These are phyloP conservation scores for Tilletia indica DNA, from an alignment of 1,284 basidiomycete genomes.

Conservation along the genomic window DNA sequence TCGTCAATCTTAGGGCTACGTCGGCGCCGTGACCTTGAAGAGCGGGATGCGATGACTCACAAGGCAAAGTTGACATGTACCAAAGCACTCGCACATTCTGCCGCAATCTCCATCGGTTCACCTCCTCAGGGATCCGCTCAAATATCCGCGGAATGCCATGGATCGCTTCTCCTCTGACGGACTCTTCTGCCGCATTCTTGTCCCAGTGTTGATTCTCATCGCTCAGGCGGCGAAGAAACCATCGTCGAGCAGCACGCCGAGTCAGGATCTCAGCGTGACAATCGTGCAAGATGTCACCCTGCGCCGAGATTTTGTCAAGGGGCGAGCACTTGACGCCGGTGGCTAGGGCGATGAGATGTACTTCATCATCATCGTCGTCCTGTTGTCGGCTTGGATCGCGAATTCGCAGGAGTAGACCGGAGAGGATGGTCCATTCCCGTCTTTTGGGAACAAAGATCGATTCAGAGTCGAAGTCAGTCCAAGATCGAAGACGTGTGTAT, in stretches of 20 bases:
- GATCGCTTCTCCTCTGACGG: conserved; percentile 24
- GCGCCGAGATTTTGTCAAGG: conserved; percentile 63
- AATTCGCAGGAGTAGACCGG: conserved; percentile 27
- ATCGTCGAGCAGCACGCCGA: conserved; percentile 73
- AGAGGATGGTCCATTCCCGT: conserved; percentile 41
- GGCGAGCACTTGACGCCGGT: conserved; percentile 88
- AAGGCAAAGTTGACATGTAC: conserved; percentile 86
- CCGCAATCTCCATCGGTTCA: conserved; percentile 61
- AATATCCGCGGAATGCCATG: conserved; percentile 55
- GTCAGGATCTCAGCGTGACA: conserved; percentile 87
- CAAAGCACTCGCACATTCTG: conserved; percentile 65
- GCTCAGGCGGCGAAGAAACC: conserved; percentile 71
- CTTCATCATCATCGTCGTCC: neutral
- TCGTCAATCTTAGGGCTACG: conserved; percentile 24
- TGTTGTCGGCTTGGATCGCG: neutral
- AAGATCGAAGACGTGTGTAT: neutral
- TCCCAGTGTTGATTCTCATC: conserved; percentile 43
- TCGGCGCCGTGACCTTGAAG: neutral
- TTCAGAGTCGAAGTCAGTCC: neutral
- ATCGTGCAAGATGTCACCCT: conserved; percentile 83
- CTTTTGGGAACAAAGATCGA: conserved; percentile 1
- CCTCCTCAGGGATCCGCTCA: conserved; percentile 45
- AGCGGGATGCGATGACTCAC: conserved; percentile 59
- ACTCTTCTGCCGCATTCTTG: neutral
- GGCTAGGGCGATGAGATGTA: conserved; percentile 69